Evolutionary conservation across 1,139 yeast species (phyloP), one percentile per base, ranked within the genome.

Genomic region (Debaryomycetaceae sp.): DNA sequence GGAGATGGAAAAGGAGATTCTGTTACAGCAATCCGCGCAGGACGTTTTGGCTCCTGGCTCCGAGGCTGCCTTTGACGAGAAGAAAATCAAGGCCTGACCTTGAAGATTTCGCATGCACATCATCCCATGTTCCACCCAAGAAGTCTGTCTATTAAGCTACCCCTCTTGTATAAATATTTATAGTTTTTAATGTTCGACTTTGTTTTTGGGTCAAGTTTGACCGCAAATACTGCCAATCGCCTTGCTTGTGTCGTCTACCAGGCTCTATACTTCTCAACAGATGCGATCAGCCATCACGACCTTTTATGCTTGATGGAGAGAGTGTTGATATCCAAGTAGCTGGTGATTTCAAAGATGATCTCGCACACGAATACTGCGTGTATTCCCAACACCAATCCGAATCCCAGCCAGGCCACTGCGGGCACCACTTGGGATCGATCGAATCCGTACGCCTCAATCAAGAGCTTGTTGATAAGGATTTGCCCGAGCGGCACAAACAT

Each of bases 1-100:
- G 53, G 96, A 87, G 61, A 73, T 85, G 80, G 96, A 87, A 64
- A 83, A 82, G 65, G 93, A 85, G 52, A 77, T 86, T 70, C 76
- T 80, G 44, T 68, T 85, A 52, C 87, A 80, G 53, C 86, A 81
- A 58, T 78, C 83, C 37, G 83, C 92, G 23, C 83, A 77, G 49
- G 92, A 80, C 40, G 77, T 83, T 29, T 65, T 82, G 47, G 86
- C 92, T 30, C 80, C 87, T 38, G 30, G 30, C 22, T 23, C 27
- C 15, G 30, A 28, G 19, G 60, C 62, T 38, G 75, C 74, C 13
- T 67, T 68, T 53, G 68, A 58, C 34, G 61, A 51, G 33, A 55
- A 55, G 49, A 53, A 55, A 43, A 13, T 16, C 20, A 10, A 6
- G 6, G 20, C 20, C 10, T 18, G 20, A 18, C 10, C 20, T n/a